Evolutionary conservation across 305 asterid genomes (phyloP).

Genomic region (Striga hermonthica): DNA sequence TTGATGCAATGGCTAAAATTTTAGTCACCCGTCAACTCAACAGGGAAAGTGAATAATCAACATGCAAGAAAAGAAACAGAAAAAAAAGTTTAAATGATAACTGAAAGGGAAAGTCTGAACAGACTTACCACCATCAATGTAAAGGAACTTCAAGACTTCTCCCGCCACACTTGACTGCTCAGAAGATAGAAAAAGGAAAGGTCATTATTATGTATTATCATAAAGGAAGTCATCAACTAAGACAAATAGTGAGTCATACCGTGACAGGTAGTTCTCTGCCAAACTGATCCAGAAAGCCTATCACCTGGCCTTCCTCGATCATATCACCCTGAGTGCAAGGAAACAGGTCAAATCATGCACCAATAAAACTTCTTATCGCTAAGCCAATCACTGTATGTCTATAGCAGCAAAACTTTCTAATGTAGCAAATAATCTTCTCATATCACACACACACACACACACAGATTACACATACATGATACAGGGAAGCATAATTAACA

Average conservation of each 20-base stretch:
- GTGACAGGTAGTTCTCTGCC: slow-evolving; percentile 59
- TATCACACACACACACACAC: neutral
- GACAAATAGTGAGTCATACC: slow-evolving; percentile 31
- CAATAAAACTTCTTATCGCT: neutral
- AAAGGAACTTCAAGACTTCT: slow-evolving; percentile 73
- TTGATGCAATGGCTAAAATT: neutral
- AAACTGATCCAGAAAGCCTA: slow-evolving; percentile 65
- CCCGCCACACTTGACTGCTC: slow-evolving; percentile 76
- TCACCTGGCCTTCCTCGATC: slow-evolving; percentile 66
- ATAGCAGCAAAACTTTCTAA: slow-evolving; percentile 3
- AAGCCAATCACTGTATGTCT: slow-evolving; percentile 3
- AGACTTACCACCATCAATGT: slow-evolving; percentile 60
- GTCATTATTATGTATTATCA: neutral
- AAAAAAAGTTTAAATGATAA: slow-evolving; percentile 10
- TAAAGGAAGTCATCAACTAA: slow-evolving; percentile 13
- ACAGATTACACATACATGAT: too few species aligned
- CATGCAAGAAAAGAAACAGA: neutral
- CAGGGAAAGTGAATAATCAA: neutral
- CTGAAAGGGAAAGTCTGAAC: slow-evolving; percentile 17
- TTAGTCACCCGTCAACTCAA: neutral
- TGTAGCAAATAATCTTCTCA: neutral
- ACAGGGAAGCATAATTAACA: slow-evolving; percentile 2
- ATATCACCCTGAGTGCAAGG: slow-evolving; percentile 48
- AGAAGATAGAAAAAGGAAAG: slow-evolving; percentile 23
- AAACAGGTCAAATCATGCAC: slow-evolving; percentile 21